phyloP scores from a whole-genome alignment of 306 rosid genomes.

The Aeschynomene evenia region DNA sequence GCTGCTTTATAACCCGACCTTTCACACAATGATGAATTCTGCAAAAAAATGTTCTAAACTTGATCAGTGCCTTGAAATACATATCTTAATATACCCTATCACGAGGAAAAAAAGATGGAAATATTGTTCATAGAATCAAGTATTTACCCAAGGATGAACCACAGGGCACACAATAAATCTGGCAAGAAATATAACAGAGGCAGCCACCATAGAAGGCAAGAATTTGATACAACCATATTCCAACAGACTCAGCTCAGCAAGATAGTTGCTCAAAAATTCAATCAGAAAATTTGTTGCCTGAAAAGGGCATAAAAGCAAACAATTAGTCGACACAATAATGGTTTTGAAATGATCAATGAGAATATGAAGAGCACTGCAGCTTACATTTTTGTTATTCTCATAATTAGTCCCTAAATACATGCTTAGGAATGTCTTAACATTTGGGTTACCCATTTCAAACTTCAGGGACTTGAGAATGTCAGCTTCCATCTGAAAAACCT shows the following conservation, averaged over 20 bases:
- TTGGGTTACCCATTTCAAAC: conserved; percentile 84
- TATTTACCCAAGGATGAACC: conserved; percentile 76
- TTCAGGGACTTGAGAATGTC: conserved; percentile 59
- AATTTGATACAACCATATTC: conserved; percentile 63
- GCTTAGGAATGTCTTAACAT: conserved; percentile 65
- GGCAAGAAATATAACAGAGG: conserved; percentile 67
- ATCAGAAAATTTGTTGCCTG: conserved; percentile 54
- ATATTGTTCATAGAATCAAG: background rate
- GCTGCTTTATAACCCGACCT: conserved; percentile 48
- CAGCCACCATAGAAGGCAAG: conserved; percentile 81
- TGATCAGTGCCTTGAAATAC: background rate
- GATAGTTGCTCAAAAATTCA: conserved; percentile 63
- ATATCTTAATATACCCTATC: too few relatives aligned
- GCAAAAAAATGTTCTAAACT: conserved; percentile 18
- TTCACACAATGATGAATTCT: conserved; percentile 46
- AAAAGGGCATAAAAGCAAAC: background rate
- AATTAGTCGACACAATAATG: conserved; percentile 6
- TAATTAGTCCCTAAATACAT: conserved; percentile 43
- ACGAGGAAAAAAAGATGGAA: too few relatives aligned
- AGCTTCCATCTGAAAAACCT: conserved; percentile 88
- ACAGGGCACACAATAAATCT: conserved; percentile 55
- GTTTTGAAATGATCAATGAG: background rate
- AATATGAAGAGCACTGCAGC: background rate
- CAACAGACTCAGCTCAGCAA: conserved; percentile 78
- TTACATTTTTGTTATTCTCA: conserved; percentile 46